phyloP scores from a whole-genome alignment of 345 rosid genomes.

The Linum lewisii region DNA sequence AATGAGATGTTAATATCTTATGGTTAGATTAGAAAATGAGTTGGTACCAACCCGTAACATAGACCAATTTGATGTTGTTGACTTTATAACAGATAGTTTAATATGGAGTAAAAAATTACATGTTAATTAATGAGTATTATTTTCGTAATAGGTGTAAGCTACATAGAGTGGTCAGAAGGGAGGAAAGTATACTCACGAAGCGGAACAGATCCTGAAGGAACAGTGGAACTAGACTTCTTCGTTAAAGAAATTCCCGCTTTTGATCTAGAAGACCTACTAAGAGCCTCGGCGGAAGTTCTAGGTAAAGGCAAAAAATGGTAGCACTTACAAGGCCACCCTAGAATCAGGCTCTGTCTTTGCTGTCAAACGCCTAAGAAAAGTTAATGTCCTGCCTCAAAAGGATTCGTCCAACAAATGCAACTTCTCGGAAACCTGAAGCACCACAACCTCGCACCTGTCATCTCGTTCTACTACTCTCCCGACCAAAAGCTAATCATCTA shows the following conservation, averaged over 20 bases:
- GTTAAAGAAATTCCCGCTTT: conserved; percentile 27
- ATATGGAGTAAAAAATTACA: too few relatives aligned
- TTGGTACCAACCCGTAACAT: too few relatives aligned
- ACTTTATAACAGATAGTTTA: too few relatives aligned
- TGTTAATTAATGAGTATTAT: background rate
- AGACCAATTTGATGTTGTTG: too few relatives aligned
- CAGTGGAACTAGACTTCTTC: conserved; percentile 35
- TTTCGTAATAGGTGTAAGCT: conserved; percentile 2
- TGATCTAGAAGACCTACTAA: conserved; percentile 48
- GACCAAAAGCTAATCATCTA: conserved; percentile 47
- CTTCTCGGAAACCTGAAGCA: conserved; percentile 42
- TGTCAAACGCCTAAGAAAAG: conserved; percentile 33
- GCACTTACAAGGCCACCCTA: conserved; percentile 37
- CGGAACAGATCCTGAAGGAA: conserved; percentile 32
- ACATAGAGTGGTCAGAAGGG: conserved; percentile 12
- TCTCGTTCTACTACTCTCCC: conserved; percentile 41
- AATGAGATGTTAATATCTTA: too few relatives aligned
- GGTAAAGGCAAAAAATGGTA: conserved; percentile 43
- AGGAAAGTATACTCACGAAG: conserved; percentile 13
- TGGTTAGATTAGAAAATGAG: too few relatives aligned
- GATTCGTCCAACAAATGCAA: conserved; percentile 42
- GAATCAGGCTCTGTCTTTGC: conserved; percentile 37
- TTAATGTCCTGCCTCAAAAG: conserved; percentile 34
- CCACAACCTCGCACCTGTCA: conserved; percentile 29
- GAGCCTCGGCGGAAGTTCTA: conserved; percentile 43